Evolutionary conservation across 768 basidiomycete species (phyloP).

Genomic region (Phlebiopsis flavidoalba): DNA sequence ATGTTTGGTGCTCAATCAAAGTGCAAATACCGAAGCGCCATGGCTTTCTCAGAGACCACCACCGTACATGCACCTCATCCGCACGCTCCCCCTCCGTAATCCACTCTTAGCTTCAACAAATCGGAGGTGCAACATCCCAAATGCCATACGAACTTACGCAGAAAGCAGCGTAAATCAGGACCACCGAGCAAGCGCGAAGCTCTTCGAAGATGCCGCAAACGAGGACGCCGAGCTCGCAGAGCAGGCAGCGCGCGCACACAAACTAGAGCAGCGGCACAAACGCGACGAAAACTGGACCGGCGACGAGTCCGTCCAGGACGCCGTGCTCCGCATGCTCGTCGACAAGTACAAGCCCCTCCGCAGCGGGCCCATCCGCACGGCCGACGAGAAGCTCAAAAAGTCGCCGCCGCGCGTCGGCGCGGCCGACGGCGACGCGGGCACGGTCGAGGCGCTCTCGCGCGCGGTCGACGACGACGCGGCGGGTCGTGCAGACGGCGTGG

Average conservation of each 20-base stretch:
- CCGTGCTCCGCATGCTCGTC: slow-evolving; percentile 77
- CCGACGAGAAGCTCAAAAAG: slow-evolving; percentile 62
- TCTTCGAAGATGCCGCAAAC: slow-evolving; percentile 57
- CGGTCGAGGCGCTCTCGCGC: slow-evolving; percentile 6
- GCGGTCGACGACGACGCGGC: not conserved
- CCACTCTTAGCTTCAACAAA: not conserved
- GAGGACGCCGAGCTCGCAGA: slow-evolving; percentile 41
- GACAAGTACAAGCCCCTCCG: slow-evolving; percentile 84
- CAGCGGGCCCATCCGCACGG: slow-evolving; percentile 49
- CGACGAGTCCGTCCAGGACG: slow-evolving; percentile 65
- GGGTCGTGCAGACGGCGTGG: slow-evolving; percentile 3
- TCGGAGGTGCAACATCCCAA: not conserved
- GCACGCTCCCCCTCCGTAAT: not conserved
- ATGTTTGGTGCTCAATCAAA: not conserved
- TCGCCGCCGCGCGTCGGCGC: slow-evolving; percentile 37
- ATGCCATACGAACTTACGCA: not conserved
- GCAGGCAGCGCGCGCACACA: slow-evolving; percentile 9
- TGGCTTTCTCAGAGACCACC: not conserved
- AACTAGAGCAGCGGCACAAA: slow-evolving; percentile 29
- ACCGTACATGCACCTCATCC: not conserved
- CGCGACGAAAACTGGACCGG: slow-evolving; percentile 72
- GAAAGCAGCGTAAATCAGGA: not conserved
- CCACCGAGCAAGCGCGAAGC: slow-evolving; percentile 47
- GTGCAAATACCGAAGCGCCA: not conserved
- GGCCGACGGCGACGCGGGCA: slow-evolving; percentile 1